Conservation (phyloP, 306 rosid genomes). For the Elaeagnus macrophylla region DNA sequence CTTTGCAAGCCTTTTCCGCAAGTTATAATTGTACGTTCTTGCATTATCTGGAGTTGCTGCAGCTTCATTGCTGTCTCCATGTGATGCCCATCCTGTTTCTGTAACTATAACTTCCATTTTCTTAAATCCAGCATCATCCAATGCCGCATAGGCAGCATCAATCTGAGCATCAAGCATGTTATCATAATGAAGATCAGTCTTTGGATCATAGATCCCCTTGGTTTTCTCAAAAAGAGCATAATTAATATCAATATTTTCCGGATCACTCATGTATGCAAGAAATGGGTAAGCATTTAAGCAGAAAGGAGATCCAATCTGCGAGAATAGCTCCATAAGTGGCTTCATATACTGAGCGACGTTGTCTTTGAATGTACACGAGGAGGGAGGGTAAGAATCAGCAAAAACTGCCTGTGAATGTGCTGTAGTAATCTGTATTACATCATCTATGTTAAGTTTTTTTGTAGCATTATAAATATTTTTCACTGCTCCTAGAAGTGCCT, state of each 20-base stretch:
- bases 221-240: slow-evolving; percentile 81
- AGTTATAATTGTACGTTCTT: slow-evolving; percentile 76
- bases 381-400: slow-evolving; percentile 72
- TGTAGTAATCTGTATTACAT: slow-evolving; percentile 57
- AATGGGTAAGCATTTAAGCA: slow-evolving; percentile 91
- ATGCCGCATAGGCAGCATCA: slow-evolving; percentile 86
- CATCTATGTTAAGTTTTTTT: slow-evolving; percentile 41
- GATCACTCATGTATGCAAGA: slow-evolving; percentile 52
- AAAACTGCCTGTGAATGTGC: slow-evolving; percentile 80
- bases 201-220: slow-evolving; percentile 59
- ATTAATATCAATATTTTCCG: slow-evolving; percentile 68
- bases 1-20: slow-evolving; percentile 86
- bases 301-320: slow-evolving; percentile 84
- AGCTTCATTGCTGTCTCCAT: slow-evolving; percentile 53
- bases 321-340: slow-evolving; percentile 74
- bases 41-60: slow-evolving; percentile 72
- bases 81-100: slow-evolving; percentile 97
- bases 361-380: slow-evolving; percentile 67
- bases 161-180: slow-evolving; percentile 99
- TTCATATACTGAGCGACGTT: slow-evolving; percentile 67
- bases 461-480: slow-evolving; percentile 73
- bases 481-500: slow-evolving; percentile 61
- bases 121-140: slow-evolving; percentile 64
- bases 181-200: slow-evolving; percentile 67
- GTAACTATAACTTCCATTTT: slow-evolving; percentile 88